Evolutionary conservation across 2,329 filamentous ascomycete genomes (phyloP).

Genomic region (Penicillium griseofulvum): DNA sequence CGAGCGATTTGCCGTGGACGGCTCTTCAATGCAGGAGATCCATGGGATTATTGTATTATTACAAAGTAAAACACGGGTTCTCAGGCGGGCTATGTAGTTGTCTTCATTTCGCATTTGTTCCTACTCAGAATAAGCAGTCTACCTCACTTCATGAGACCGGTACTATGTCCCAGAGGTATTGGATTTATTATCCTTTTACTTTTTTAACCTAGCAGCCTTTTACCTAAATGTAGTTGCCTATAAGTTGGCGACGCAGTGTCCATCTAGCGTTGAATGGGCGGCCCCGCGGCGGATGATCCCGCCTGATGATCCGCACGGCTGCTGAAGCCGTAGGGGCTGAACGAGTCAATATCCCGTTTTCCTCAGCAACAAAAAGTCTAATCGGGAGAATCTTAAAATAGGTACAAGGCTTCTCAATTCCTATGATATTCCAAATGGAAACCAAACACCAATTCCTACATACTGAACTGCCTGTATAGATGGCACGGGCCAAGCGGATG

Average conservation of each 20-base stretch:
- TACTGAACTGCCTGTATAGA: neutral
- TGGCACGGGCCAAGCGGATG: slow-evolving; percentile 6
- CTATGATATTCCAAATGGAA: neutral
- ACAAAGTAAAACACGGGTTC: slow-evolving; percentile 3
- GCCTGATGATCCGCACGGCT: neutral
- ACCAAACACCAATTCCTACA: neutral
- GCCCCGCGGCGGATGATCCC: slow-evolving; percentile 4
- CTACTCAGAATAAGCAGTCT: neutral
- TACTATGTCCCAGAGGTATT: too few species aligned
- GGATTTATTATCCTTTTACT: neutral
- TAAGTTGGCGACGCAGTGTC: neutral
- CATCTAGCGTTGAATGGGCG: neutral
- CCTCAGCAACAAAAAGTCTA: too few species aligned
- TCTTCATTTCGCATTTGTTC: neutral
- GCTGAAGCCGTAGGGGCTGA: too few species aligned
- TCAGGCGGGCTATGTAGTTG: slow-evolving; percentile 1
- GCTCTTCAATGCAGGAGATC: slow-evolving; percentile 4
- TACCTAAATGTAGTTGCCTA: neutral
- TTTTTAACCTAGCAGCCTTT: neutral
- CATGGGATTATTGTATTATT: slow-evolving; percentile 4
- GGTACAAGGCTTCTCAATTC: too few species aligned
- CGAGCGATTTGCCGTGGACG: neutral
- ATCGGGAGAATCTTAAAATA: neutral
- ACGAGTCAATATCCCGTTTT: neutral
- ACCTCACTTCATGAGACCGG: neutral